Evolutionary conservation across 177 flowering plant species (phyloP).

Genomic region (Vitis hybrid): DNA sequence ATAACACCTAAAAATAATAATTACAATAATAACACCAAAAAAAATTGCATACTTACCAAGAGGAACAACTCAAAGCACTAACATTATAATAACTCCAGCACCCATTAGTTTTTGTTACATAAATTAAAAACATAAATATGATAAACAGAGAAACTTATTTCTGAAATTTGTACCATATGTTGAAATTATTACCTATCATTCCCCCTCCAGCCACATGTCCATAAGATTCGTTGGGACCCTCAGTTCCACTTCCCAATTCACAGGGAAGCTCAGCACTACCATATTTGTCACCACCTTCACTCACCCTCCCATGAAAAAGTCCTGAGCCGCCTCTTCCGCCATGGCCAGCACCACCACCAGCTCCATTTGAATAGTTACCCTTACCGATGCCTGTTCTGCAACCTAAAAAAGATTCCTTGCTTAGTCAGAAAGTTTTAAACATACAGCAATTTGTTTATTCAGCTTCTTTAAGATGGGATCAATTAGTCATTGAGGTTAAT

Average conservation of each 20-base stretch:
- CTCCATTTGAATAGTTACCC: conserved; percentile 79
- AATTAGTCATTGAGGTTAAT: neutral
- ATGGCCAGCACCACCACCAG: conserved; percentile 96
- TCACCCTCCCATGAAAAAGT: conserved; percentile 50
- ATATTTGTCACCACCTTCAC: conserved; percentile 74
- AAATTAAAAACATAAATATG: too few species aligned
- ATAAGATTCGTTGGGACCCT: conserved; percentile 44
- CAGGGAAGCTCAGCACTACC: conserved; percentile 90
- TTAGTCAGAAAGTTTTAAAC: conserved; percentile 12
- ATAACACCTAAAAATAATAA: too few species aligned
- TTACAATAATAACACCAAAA: too few species aligned
- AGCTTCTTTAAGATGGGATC: neutral
- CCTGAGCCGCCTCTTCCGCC: conserved; percentile 95
- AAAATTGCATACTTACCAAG: too few species aligned
- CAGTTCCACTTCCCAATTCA: conserved; percentile 90
- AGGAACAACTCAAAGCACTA: too few species aligned
- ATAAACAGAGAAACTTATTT: neutral
- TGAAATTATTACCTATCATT: conserved; percentile 62
- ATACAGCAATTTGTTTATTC: neutral
- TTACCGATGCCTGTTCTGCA: conserved; percentile 77
- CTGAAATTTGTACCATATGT: too few species aligned
- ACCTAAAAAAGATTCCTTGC: conserved; percentile 43
- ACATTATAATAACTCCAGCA: too few species aligned
- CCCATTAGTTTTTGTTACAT: too few species aligned
- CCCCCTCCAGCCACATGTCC: conserved; percentile 82